Percentiles rank a stretch among this genome's conserved stretches.
These are phyloP conservation scores for Medicago arabica DNA, from an alignment of 306 rosid species.

Conservation along the genomic window DNA sequence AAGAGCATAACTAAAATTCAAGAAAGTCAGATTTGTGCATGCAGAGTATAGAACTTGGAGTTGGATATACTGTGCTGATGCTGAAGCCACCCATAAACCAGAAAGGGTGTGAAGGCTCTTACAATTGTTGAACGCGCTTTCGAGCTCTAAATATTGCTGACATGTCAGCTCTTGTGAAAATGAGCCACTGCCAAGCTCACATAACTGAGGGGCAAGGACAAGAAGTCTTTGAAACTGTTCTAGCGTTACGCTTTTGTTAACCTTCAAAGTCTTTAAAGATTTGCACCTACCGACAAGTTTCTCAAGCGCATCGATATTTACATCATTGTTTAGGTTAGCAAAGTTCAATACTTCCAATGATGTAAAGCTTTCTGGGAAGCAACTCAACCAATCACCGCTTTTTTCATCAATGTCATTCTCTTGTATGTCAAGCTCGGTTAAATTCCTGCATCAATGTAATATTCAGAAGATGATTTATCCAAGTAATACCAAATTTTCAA, in stretches of 20 bases:
- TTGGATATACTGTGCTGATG: conserved; percentile 47
- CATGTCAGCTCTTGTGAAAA: conserved; percentile 65
- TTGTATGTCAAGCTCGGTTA: conserved; percentile 80
- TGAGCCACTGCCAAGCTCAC: conserved; percentile 78
- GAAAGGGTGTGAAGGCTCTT: conserved; percentile 71
- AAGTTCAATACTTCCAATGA: conserved; percentile 81
- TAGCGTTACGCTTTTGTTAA: conserved; percentile 63
- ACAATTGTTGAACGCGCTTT: conserved; percentile 65
- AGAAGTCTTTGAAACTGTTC: conserved; percentile 70
- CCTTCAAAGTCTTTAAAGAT: conserved; percentile 73
- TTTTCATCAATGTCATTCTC: conserved; percentile 75
- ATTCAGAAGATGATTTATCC: conserved; percentile 26
- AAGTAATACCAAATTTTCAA: too few species aligned
- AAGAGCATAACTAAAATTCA: conserved; percentile 76
- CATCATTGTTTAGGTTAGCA: conserved; percentile 61
- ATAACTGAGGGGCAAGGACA: conserved; percentile 60
- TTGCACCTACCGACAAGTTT: conserved; percentile 76
- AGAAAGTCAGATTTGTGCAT: conserved; percentile 67
- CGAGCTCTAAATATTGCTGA: conserved; percentile 62
- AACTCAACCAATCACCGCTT: conserved; percentile 79
- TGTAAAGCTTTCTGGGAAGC: conserved; percentile 81
- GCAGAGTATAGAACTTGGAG: conserved; percentile 67
- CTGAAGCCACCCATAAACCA: conserved; percentile 69
- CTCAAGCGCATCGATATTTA: conserved; percentile 74
- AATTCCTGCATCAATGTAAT: conserved; percentile 64